Evolutionary conservation across 2,329 filamentous ascomycete species (phyloP), one percentile per base, ranked within the genome.

Genomic region (Neofusicoccum laricinum): DNA sequence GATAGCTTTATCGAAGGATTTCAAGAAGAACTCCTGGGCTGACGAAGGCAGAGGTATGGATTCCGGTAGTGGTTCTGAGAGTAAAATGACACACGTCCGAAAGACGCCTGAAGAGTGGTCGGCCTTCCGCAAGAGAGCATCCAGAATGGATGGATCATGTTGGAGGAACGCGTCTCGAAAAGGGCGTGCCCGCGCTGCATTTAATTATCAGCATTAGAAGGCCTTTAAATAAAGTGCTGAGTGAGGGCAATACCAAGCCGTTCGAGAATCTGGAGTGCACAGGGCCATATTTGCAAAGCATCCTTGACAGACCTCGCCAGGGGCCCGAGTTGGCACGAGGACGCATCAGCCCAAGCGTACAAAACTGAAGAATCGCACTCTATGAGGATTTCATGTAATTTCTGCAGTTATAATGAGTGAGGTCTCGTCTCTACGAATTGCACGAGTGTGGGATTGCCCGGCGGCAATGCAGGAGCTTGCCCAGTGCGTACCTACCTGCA

Each of bases 261-360:
- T n/a, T 78, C 72, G 43, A 88, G 71, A 32, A 87, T 75, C 34
- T 78, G 74, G 63, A 86, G 69, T 4, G 83, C 79, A 66, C 82
- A 82, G 3, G 80, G 76, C 73, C 83, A 85, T 50, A 80, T 77
- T 38, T 81, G 78, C 40, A 87, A 72, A 30, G 80, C 81, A 65
- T 84, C 79, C 34, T 82, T 71, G n/a, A 85, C 69, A 38, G 75
- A 73, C n/a, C 73, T 74, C 14, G 78, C 77, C 21, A 62, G 17
- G 1, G 51, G 34, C 15, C 15, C 17, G 17, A 65, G 34, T 17
- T 62, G 80, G 69, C 85, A 86, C 32, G 78, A 77, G 65, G 84
- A 81, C 17, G 73, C 77, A 2, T 68, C 64, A 25, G 82, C 78
- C 80, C 83, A 86, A 25, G 72, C 71, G 7, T 72, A 72, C 14